Base-by-base conservation (phyloP, 345 rosid genomes). In the Ceriops tagal region DNA sequence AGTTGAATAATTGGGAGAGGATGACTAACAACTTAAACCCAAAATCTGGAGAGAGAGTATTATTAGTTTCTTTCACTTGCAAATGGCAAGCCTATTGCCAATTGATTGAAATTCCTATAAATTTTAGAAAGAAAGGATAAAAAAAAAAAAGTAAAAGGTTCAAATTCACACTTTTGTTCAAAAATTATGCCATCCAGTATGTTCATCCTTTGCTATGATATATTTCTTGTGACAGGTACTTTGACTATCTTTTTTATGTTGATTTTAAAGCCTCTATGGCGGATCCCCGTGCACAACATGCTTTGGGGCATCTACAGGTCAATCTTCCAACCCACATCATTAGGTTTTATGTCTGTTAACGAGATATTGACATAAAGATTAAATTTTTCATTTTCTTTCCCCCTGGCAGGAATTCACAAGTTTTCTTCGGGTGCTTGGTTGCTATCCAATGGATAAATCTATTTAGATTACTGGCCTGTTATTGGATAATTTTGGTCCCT, bases 211-310 rank as follows among this genome's bases (percentile, higher is more conserved):
- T 49, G 13, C 27, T 18, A 30, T 20, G 58, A 27, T 60, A 22
- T 57, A 35, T 73, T 62, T 79, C 39, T 78, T 69, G 61, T 69
- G 65, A 65, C 82, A 95, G 99, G 87, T 90, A 83, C 79, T 92
- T 95, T 46, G 98, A 95, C 82, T 92, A 92, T 82, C 85, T 95
- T 21, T 95, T 95, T 73, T 92, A 85, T 75, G 78, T 88, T 13
- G 99, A 95, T 67, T 88, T 95, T 68, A 93, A 90, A 78, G 98
- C 99, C 47, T 95, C 99, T 22, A 90, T 92, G 96, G 98, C 99
- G 37, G 99, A 95, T 27, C 68, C 75, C 1, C 89, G 93, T 65
- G 92, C 93, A 21, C 99, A 92, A 72, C 65, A 76, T 68, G 93
- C 99, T 47, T 76, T 95, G 74, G 86, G 79, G 73, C 89, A 88